These are phyloP conservation scores for Heliocybe sulcata DNA, from an alignment of 1,284 basidiomycete species.

Conservation along the genomic window DNA sequence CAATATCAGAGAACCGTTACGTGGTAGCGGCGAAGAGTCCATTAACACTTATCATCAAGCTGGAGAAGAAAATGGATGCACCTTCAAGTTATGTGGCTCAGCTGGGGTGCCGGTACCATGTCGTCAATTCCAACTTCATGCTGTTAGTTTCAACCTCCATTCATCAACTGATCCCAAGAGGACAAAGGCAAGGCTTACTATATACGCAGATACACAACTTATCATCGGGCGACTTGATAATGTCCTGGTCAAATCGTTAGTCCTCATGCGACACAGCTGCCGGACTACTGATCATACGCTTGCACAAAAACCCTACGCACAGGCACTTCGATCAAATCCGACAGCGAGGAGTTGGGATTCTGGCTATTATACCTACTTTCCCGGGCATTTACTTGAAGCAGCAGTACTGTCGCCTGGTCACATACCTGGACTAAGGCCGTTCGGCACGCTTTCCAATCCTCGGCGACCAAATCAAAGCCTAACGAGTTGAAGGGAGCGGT, in stretches of 20 bases:
- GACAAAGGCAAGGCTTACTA: no score
- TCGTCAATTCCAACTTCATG: no score
- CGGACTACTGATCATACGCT: constrained; percentile 27
- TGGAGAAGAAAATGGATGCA: no score
- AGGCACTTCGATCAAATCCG: constrained; percentile 40
- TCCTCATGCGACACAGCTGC: not conserved
- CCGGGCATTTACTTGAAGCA: constrained; percentile 18
- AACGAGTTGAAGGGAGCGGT: constrained; percentile 29
- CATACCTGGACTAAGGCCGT: not conserved
- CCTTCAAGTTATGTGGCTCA: no score
- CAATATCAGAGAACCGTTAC: no score
- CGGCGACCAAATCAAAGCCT: constrained; percentile 48
- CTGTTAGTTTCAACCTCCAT: no score
- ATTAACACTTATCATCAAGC: no score
- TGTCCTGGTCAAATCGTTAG: constrained; percentile 22
- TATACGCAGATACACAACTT: no score
- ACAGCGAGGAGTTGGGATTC: constrained; percentile 36
- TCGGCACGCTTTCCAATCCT: constrained; percentile 15
- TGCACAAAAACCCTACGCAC: constrained; percentile 39
- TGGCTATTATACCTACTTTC: constrained; percentile 45
- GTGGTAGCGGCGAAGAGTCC: no score
- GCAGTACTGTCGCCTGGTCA: not conserved
- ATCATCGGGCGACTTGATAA: constrained; percentile 42
- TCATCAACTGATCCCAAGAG: no score
- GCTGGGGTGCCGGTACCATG: no score